Evolutionary conservation across 1,139 yeast species (phyloP), one percentile per base, ranked within the genome.

Genomic region (Blastobotrys apis): DNA sequence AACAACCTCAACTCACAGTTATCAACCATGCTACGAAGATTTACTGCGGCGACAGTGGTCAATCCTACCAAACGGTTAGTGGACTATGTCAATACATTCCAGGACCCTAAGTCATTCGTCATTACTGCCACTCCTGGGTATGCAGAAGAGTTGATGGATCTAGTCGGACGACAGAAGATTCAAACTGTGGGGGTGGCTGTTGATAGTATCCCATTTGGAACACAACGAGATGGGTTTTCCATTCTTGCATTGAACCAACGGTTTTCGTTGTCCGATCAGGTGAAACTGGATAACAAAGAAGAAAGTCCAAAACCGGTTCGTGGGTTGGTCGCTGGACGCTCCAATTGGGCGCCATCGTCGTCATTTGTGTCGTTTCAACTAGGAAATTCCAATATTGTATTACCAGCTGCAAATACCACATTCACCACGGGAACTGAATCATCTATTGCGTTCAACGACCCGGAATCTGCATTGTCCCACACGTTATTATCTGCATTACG

Each of bases 361-460:
- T 50, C 58, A 1, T 54, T 56, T 9, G 35, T 60, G n/a, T 47
- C 57, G 19, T 19, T 63, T 15, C 41, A 47, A 5, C 46, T 16
- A 13, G 25, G 29, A 4, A 25, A 25, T 9, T 19, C 25, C 15
- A 37, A 43, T n/a, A 31, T 50, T 15, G 52, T 51, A 9, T 32
- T 65, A 23, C 65, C 66, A 2, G 54, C 57, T 10, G 67, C 69
- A 1, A 64, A 63, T 44, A 65, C 68, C 1, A 51, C 64, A 4
- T 65, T 65, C 50, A 47, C 51, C 4, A 57, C 62, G 3, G 66
- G 66, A 9, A 42, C 49, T 5, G 52, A 48, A 23, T 51, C 64
- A 1, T 56, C 63, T 2, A 46, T 64, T 36, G 47, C 55, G 27
- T 44, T 51, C 38, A 52, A 46, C 9, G 43, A 41, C n/a, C 39